Conservation (phyloP, 2,329 filamentous ascomycete species). For the Dothistroma septosporum region DNA sequence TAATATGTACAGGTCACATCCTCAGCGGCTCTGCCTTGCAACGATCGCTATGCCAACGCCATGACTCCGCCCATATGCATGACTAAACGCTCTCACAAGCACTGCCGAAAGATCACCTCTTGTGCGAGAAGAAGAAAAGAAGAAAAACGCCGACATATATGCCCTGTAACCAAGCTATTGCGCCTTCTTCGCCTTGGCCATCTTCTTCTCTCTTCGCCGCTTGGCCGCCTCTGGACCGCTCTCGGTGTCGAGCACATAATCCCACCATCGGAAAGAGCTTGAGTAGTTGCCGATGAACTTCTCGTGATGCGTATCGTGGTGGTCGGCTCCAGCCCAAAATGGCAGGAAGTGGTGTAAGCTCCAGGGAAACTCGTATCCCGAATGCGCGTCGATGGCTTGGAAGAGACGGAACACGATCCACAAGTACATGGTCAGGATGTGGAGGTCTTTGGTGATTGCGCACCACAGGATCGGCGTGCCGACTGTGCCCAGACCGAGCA, state of each 20-base stretch:
- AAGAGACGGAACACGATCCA: constrained; percentile 93
- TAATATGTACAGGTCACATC: constrained; percentile 3
- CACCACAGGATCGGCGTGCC: constrained; percentile 79
- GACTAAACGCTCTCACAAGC: constrained; percentile 8
- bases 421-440: constrained; percentile 95
- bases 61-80: constrained; percentile 12
- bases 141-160: neutral
- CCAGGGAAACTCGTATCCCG: constrained; percentile 98
- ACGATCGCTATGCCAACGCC: constrained; percentile 9
- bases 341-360: constrained; percentile 91
- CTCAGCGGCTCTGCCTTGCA: constrained; percentile 5
- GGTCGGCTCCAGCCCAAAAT: constrained; percentile 95
- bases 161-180: constrained; percentile 45
- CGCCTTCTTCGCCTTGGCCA: constrained; percentile 65
- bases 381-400: constrained; percentile 97
- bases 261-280: constrained; percentile 99
- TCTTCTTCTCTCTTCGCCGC: constrained; percentile 73
- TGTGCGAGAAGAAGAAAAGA: neutral
- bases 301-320: constrained; percentile 97
- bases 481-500: constrained; percentile 83
- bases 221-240: constrained; percentile 82
- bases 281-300: constrained; percentile 98
- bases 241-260: constrained; percentile 90
- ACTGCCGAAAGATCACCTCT: neutral
- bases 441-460: constrained; percentile 75